These are phyloP conservation scores for Phalaenopsis equestris DNA, from an alignment of 106 monocot genomes.

Conservation along the genomic window DNA sequence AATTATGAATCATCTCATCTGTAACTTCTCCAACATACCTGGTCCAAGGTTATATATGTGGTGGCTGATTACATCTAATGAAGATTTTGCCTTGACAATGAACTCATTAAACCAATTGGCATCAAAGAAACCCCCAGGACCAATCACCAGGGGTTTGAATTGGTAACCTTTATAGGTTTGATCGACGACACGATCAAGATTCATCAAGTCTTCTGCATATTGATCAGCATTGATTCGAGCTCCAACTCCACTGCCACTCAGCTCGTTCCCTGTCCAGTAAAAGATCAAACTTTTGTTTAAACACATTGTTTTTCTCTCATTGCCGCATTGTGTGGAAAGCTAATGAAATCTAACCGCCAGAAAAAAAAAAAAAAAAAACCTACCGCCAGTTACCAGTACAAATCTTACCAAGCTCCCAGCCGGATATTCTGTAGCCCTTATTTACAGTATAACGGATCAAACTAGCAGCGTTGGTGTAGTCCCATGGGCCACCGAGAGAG, in stretches of 20 bases:
- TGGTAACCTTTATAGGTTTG: constrained; percentile 30
- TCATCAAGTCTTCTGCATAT: constrained; percentile 52
- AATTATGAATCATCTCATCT: neutral
- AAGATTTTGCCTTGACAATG: constrained; percentile 39
- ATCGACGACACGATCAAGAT: constrained; percentile 46
- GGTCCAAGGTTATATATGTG: constrained; percentile 94
- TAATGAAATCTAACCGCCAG: neutral
- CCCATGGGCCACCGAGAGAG: constrained; percentile 71
- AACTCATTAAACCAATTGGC: constrained; percentile 55
- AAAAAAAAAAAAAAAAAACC: neutral
- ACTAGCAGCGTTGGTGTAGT: constrained; percentile 67
- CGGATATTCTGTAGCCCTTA: constrained; percentile 65
- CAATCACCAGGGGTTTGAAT: constrained; percentile 51
- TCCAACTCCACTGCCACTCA: constrained; percentile 72
- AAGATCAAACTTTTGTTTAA: neutral
- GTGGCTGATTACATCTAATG: constrained; percentile 73
- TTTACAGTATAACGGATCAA: constrained; percentile 63
- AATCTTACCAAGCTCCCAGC: constrained; percentile 85
- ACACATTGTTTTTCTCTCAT: neutral
- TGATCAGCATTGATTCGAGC: constrained; percentile 46
- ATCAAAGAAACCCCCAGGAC: constrained; percentile 82
- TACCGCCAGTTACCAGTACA: neutral
- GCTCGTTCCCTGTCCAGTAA: constrained; percentile 61
- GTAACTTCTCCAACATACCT: constrained; percentile 24
- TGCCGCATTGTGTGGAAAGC: neutral